Conservation (phyloP, 805 yeast genomes). For the Starmerella powellii region DNA sequence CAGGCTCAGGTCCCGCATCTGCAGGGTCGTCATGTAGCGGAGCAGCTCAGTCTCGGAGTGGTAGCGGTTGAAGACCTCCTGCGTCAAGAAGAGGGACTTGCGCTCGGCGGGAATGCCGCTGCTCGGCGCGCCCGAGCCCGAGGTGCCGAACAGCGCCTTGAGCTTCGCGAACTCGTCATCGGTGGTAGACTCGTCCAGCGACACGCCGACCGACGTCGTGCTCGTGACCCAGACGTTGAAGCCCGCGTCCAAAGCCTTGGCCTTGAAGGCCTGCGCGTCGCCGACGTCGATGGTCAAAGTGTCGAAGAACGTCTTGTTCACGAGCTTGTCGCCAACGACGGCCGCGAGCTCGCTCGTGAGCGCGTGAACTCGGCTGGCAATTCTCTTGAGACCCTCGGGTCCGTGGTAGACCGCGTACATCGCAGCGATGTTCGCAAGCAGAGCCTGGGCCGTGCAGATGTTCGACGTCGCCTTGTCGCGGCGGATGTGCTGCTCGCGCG, state of each 20-base stretch:
- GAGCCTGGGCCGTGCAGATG: conserved; percentile 96
- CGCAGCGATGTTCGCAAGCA: conserved; percentile 88
- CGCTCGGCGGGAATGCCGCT: conserved; percentile 30
- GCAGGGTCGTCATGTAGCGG: conserved; percentile 75
- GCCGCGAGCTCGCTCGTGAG: conserved; percentile 60
- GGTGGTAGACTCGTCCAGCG: conserved; percentile 82
- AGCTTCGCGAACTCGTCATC: conserved; percentile 47
- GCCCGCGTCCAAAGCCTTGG: conserved; percentile 47
- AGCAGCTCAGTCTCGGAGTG: conserved; percentile 94
- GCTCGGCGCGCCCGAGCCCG: conserved; percentile 21
- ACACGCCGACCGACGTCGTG: conserved; percentile 51
- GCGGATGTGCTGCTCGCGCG: conserved; percentile 96
- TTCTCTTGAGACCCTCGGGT: conserved; percentile 66
- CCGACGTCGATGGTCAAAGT: conserved; percentile 54
- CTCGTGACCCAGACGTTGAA: conserved; percentile 67
- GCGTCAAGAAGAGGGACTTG: conserved; percentile 35
- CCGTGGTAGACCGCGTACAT: conserved; percentile 97
- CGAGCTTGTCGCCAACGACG: conserved; percentile 37
- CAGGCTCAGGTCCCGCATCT: conserved; percentile 77
- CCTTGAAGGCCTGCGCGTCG: conserved; percentile 45
- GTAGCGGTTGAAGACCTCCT: conserved; percentile 71
- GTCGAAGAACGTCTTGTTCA: conserved; percentile 67
- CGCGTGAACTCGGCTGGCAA: conserved; percentile 67
- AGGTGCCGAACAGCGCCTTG: conserved; percentile 47
- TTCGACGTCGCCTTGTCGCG: conserved; percentile 96